Percentiles rank a stretch among this genome's conserved stretches.
phyloP scores from a whole-genome alignment of 441 rosid species.

The Gossypium gossypioides region DNA sequence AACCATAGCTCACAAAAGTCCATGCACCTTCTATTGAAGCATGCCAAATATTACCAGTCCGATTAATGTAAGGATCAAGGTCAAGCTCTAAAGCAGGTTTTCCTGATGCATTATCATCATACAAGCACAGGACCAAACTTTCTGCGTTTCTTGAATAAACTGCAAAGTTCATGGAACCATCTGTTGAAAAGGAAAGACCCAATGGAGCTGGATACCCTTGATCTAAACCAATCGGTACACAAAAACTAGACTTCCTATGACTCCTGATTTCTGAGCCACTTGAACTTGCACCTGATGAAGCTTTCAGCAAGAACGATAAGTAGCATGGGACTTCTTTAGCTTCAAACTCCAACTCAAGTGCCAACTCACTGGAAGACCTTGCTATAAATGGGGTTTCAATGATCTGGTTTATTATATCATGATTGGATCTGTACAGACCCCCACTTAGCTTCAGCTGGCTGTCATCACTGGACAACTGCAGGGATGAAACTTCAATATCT shows the following conservation, averaged over 20 bases:
- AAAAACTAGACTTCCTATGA: conserved; percentile 48
- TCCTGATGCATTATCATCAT: conserved; percentile 36
- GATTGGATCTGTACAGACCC: conserved; percentile 65
- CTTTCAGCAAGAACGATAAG: conserved; percentile 64
- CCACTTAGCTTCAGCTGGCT: conserved; percentile 42
- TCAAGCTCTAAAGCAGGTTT: conserved; percentile 80
- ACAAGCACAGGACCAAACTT: conserved; percentile 58
- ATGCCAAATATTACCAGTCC: conserved; percentile 84
- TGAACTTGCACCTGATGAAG: conserved; percentile 21
- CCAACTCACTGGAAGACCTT: conserved; percentile 32
- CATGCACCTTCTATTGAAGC: conserved; percentile 45
- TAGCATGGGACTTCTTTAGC: conserved; percentile 57
- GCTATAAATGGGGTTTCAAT: conserved; percentile 38
- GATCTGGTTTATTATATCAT: conserved; percentile 29
- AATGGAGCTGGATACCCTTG: conserved; percentile 59
- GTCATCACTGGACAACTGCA: conserved; percentile 25
- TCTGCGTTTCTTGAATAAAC: conserved; percentile 51
- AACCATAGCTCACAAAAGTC: conserved; percentile 52
- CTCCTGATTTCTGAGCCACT: conserved; percentile 41
- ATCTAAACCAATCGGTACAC: conserved; percentile 71
- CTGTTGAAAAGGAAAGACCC: conserved; percentile 59
- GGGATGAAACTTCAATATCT: conserved; percentile 47
- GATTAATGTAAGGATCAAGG: conserved; percentile 76
- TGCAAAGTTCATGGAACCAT: conserved; percentile 66
- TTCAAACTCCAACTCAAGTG: conserved; percentile 61